Conservation (phyloP, 495 filamentous ascomycete genomes). For the Trichoderma virens region DNA sequence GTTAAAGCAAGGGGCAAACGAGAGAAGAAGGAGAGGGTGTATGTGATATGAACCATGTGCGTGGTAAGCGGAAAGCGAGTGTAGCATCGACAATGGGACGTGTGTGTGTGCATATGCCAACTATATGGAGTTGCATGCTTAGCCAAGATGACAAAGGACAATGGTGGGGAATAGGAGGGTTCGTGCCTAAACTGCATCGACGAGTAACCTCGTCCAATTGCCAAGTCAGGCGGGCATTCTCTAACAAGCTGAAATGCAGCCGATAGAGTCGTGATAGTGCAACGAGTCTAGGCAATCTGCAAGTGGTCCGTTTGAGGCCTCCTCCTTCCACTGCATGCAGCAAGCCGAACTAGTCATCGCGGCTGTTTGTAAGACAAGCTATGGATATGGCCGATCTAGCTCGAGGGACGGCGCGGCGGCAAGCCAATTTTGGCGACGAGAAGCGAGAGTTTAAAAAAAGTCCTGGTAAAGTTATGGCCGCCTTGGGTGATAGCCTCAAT, state of each 20-base stretch:
- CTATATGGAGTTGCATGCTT: background rate
- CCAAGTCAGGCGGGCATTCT: background rate
- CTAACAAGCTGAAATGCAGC: constrained; percentile 4
- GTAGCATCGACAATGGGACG: background rate
- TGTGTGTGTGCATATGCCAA: background rate
- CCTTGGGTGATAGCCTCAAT: background rate
- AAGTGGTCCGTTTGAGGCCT: background rate
- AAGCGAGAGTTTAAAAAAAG: background rate
- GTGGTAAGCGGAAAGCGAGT: background rate
- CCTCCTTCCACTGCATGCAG: background rate
- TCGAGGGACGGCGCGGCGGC: background rate
- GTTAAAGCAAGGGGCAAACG: background rate
- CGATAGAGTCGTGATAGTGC: background rate
- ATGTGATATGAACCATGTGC: background rate
- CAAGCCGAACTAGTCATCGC: background rate
- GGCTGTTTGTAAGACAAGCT: background rate
- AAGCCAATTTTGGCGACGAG: background rate
- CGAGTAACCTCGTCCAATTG: background rate
- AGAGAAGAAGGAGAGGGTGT: background rate
- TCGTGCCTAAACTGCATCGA: background rate
- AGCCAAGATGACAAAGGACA: background rate
- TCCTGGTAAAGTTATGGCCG: background rate
- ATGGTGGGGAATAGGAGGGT: background rate
- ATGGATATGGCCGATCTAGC: background rate
- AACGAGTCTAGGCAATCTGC: background rate